These are phyloP conservation scores for Penicillium sclerotigenum DNA, from an alignment of 2,329 filamentous ascomycete genomes.

Conservation along the genomic window DNA sequence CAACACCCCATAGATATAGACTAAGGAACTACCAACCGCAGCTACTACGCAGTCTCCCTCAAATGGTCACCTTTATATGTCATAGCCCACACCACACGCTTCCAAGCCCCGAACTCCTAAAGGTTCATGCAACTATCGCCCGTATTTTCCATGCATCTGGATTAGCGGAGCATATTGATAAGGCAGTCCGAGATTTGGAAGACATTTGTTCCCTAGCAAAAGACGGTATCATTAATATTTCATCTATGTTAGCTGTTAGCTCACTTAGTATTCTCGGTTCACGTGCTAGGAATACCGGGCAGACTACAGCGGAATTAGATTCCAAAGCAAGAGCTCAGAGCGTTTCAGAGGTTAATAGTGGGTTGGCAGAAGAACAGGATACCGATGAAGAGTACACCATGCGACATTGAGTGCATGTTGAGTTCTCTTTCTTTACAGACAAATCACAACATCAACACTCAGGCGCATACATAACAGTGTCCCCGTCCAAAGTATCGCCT, in stretches of 20 bases:
- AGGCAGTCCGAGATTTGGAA: not conserved
- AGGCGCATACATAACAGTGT: too few relatives aligned
- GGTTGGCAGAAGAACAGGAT: too few relatives aligned
- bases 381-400: too few relatives aligned
- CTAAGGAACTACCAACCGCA: not conserved
- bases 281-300: not conserved
- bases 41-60: not conserved
- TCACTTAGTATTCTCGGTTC: not conserved
- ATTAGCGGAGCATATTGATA: not conserved
- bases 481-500: too few relatives aligned
- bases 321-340: too few relatives aligned
- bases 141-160: constrained; percentile 3
- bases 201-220: not conserved
- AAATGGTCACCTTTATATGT: not conserved
- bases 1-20: not conserved
- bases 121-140: not conserved
- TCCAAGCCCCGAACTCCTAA: not conserved
- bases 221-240: not conserved
- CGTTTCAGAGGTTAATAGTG: too few relatives aligned
- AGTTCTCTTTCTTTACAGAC: not conserved
- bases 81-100: not conserved
- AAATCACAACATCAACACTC: too few relatives aligned
- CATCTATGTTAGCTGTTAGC: not conserved
- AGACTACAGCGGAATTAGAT: too few relatives aligned
- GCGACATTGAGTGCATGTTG: not conserved